Percentiles rank a stretch among this genome's conserved stretches.
phyloP scores from a whole-genome alignment of 306 rosid genomes.

The Pueraria montana region DNA sequence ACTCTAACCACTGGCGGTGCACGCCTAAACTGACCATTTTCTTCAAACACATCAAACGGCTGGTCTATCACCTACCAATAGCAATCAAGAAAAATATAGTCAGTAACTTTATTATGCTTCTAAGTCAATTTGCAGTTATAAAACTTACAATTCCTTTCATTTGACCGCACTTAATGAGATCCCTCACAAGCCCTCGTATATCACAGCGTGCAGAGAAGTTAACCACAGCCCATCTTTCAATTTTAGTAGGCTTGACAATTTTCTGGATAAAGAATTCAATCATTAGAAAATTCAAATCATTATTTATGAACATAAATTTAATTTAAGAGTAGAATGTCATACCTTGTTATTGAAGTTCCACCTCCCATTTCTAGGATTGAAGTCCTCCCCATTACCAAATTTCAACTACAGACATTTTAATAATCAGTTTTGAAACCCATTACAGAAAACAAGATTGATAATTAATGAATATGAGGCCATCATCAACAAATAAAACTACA shows the following conservation, averaged over 20 bases:
- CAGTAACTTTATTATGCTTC: not conserved
- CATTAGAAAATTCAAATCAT: not conserved
- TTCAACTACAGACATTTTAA: slow-evolving; percentile 59
- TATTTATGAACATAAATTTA: no score
- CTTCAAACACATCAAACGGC: slow-evolving; percentile 75
- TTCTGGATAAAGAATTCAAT: slow-evolving; percentile 56
- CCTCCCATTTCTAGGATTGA: slow-evolving; percentile 85
- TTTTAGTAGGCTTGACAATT: slow-evolving; percentile 67
- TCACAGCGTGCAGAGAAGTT: slow-evolving; percentile 94
- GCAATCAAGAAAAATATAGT: not conserved
- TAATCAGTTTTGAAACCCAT: not conserved
- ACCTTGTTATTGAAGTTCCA: slow-evolving; percentile 98
- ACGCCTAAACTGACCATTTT: slow-evolving; percentile 69
- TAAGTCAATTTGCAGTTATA: not conserved
- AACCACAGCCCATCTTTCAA: slow-evolving; percentile 81
- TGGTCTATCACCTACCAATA: slow-evolving; percentile 59
- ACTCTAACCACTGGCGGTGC: slow-evolving; percentile 85
- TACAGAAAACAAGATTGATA: not conserved
- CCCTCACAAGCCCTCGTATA: slow-evolving; percentile 63
- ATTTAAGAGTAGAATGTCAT: not conserved
- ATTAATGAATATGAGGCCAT: not conserved
- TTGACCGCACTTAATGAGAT: slow-evolving; percentile 72
- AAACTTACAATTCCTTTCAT: slow-evolving; percentile 88
- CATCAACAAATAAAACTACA: not conserved
- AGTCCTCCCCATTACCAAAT: slow-evolving; percentile 88